A percentile compares a stretch with the other conserved stretches of the same genome.
phyloP scores from a whole-genome alignment of 106 monocot species.

The Dioscorea dumetorum region DNA sequence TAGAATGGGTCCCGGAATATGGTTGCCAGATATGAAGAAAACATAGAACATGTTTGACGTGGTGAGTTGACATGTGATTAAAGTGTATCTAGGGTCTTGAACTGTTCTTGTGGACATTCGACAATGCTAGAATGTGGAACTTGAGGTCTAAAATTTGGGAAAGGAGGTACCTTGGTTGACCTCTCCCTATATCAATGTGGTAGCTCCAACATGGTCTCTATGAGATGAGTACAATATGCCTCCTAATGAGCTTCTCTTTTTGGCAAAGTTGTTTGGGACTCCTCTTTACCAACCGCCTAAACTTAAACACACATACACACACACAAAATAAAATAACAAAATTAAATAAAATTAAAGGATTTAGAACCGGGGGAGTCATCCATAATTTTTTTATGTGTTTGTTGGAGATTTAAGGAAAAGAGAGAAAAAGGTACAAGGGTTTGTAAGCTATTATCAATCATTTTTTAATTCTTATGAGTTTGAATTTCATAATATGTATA shows the following conservation, averaged over 20 bases:
- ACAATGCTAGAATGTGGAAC: constrained; percentile 57
- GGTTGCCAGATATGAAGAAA: constrained; percentile 33
- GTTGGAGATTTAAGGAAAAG: too few relatives aligned
- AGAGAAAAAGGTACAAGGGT: too few relatives aligned
- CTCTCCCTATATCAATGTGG: constrained; percentile 64
- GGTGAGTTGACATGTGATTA: constrained; percentile 42
- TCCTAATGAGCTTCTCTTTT: constrained; percentile 27
- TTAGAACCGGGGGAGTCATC: too few relatives aligned
- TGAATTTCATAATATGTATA: too few relatives aligned
- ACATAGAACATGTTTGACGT: constrained; percentile 46
- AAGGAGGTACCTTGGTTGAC: constrained; percentile 56
- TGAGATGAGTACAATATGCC: constrained; percentile 70
- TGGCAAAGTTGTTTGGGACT: constrained; percentile 33
- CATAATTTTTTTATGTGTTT: background rate
- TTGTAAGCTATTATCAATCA: too few relatives aligned
- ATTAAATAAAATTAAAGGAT: too few relatives aligned
- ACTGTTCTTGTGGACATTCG: constrained; percentile 48
- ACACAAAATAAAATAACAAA: too few relatives aligned
- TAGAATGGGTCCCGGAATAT: constrained; percentile 40
- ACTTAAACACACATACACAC: too few relatives aligned
- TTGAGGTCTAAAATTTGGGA: constrained; percentile 49
- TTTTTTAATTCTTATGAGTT: too few relatives aligned
- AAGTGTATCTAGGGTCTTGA: constrained; percentile 47
- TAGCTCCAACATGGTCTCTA: constrained; percentile 45
- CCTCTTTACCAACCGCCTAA: constrained; percentile 47